Evolutionary conservation across 225 moss, liverwort and hornwort species (phyloP), one percentile per base, ranked within the genome.

Genomic region (Straminergon stramineum): DNA sequence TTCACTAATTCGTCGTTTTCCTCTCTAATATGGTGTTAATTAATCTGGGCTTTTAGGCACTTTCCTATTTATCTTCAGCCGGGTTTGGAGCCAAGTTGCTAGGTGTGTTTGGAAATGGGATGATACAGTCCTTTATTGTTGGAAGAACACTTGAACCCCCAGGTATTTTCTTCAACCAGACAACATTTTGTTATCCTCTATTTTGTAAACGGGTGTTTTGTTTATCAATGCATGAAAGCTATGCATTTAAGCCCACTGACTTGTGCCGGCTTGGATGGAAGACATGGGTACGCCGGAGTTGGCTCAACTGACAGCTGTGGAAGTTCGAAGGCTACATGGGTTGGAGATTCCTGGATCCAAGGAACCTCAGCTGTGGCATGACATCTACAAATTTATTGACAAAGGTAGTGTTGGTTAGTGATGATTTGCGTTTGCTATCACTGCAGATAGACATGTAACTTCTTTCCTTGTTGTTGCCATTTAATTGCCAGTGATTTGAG

Each of bases 31-130:
- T 61, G 64, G 24, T 80, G 15, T 45, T 62, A 5, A 55, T 23
- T 60, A 14, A 52, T 86, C 75, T 75, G 65, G 52, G 55, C 75
- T 79, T 95, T 88, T 93, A 99, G 99, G 95, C 94, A 82, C 43
- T 97, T 64, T 84, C 82, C 34, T 93, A 94, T 91, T 95, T 99
- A 88, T 97, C 99, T 45, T 85, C 88, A 81, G 93, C 94, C 82
- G 99, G 97, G 55, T 97, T 99, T 95, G 99, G 99, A 84, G 96
- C 99, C 66, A 88, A 94, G 89, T 90, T 97, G 67, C 92, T 97
- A 61, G 97, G 99, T 32, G 92, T 97, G 14, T 99, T 99, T 83
- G 92, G 95, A 56, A 97, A 99, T 91, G 99, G 99, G 90, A 96
- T 97, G 96, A 95, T 99, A 83, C 99, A 97, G 87, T 92, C 95